Evolutionary conservation across 208 protist species (phyloP), one percentile per base, ranked within the genome.

Genomic region (Acanthamoeba castellanii): DNA sequence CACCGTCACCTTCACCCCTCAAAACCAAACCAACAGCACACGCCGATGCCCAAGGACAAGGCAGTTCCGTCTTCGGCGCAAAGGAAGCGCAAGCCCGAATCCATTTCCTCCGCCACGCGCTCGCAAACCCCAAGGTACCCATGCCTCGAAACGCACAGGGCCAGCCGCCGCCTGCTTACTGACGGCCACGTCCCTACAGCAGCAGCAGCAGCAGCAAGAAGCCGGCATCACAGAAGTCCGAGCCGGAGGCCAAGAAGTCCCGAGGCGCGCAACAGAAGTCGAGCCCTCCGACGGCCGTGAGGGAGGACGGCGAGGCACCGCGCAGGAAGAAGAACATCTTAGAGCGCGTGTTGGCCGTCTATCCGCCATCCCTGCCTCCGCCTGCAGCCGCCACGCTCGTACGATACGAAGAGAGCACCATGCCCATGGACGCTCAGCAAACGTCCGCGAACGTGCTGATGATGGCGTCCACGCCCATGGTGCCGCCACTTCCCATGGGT

Each of bases 71-170:
- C 14, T 13, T 84, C 45, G 7, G 42, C 42, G 11, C 37, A 16
- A 84, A 18, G 74, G 37, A 84, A 84, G 74, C 74, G 74, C 22
- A 84, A 84, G 45, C 74, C 74, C 32, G 74, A 84, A 27, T 78
- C 34, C 16, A 22, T 18, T 22, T 45, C 70, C 30, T 45, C 70
- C 25, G 37, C 70, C 34, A 47, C 32, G 37, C 27, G 22, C 5
- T 78, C 32, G 1, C 70, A 34, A 8, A 78, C 70, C 7, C 37
- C 70, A 45, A 78, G 34, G 70, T 78, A 78, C 32, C n/a, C 0
- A 37, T 18, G 0, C 13, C 2, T 20, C 70, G 7, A 25, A 13
- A 18, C 16, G 7, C 30, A 18, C 22, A 22, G n/a, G 34, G 16
- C 37, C 30, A 78, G 13, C 13, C 70, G 70, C 34, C 5, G 70